Conservation (phyloP, 371 early-diverging fungal species). For the Mucor mucedo region DNA sequence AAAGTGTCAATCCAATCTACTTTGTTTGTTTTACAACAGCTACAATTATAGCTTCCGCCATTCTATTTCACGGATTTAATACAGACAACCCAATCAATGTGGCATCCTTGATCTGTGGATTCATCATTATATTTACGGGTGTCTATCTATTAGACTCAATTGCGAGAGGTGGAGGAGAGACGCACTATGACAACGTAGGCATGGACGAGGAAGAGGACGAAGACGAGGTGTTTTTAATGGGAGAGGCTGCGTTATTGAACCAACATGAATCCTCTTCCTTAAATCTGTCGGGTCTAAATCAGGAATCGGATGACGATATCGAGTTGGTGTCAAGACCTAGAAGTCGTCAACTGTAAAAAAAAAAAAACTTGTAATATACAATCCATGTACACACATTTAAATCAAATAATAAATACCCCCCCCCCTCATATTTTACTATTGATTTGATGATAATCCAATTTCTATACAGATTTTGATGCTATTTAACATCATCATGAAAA, state of each 20-base stretch:
- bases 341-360: background rate
- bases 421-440: too few species aligned
- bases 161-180: slow-evolving; percentile 19
- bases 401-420: too few species aligned
- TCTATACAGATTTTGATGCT: too few species aligned
- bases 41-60: slow-evolving; percentile 86
- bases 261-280: slow-evolving; percentile 57
- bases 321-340: slow-evolving; percentile 18
- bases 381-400: too few species aligned
- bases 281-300: slow-evolving; percentile 52
- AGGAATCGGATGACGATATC: slow-evolving; percentile 34
- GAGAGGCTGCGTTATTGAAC: slow-evolving; percentile 56
- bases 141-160: slow-evolving; percentile 74
- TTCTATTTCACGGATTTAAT: slow-evolving; percentile 87
- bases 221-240: slow-evolving; percentile 42
- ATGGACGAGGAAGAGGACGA: slow-evolving; percentile 27
- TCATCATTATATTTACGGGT: slow-evolving; percentile 90
- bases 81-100: slow-evolving; percentile 77
- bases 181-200: background rate
- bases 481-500: too few species aligned
- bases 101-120: slow-evolving; percentile 85
- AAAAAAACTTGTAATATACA: too few species aligned
- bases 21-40: slow-evolving; percentile 94
- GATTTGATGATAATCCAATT: too few species aligned
- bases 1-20: slow-evolving; percentile 85